A percentile compares a stretch with the other conserved stretches of the same genome.
Conservation (phyloP, 257 asterid species). For the Gentiana dahurica region DNA sequence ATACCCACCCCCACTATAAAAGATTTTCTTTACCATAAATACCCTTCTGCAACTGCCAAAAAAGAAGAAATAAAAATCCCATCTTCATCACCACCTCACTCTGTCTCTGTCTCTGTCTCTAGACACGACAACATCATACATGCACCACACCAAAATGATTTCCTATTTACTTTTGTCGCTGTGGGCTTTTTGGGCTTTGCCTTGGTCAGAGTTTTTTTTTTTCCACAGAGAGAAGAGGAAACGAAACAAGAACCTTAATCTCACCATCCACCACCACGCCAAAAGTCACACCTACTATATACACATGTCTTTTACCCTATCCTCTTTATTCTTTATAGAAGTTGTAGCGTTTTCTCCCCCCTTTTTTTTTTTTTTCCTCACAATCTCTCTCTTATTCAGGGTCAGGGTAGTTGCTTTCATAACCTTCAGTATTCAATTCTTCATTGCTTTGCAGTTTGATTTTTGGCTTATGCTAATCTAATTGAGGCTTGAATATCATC, state of each 20-base stretch:
- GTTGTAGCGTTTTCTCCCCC: slow-evolving; percentile 10
- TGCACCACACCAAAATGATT: slow-evolving; percentile 16
- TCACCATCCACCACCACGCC: slow-evolving; percentile 19
- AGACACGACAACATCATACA: slow-evolving; percentile 10
- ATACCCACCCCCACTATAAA: slow-evolving; percentile 18
- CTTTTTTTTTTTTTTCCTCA: not conserved
- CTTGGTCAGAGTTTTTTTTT: slow-evolving; percentile 49
- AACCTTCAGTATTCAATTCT: not conserved
- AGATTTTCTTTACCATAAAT: slow-evolving; percentile 37
- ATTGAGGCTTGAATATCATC: slow-evolving; percentile 11
- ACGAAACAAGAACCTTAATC: slow-evolving; percentile 49
- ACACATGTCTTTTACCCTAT: slow-evolving; percentile 2
- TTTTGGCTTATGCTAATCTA: slow-evolving; percentile 3
- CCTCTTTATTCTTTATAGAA: slow-evolving; percentile 11
- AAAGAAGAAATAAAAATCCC: slow-evolving; percentile 12
- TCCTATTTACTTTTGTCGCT: slow-evolving; percentile 23
- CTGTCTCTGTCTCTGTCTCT: slow-evolving; percentile 13
- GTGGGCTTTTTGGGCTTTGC: slow-evolving; percentile 80
- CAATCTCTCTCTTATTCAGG: not conserved
- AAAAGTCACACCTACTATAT: slow-evolving; percentile 13
- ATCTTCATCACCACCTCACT: slow-evolving; percentile 23
- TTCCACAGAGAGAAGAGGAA: slow-evolving; percentile 58
- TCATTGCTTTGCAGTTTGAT: slow-evolving; percentile 21
- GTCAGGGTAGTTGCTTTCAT: slow-evolving; percentile 8
- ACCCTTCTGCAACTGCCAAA: slow-evolving; percentile 80